A percentile compares a stretch with the other conserved stretches of the same genome.
Evolutionary conservation across 2,329 filamentous ascomycete species (phyloP).

Genomic region (Talaromyces sp.): DNA sequence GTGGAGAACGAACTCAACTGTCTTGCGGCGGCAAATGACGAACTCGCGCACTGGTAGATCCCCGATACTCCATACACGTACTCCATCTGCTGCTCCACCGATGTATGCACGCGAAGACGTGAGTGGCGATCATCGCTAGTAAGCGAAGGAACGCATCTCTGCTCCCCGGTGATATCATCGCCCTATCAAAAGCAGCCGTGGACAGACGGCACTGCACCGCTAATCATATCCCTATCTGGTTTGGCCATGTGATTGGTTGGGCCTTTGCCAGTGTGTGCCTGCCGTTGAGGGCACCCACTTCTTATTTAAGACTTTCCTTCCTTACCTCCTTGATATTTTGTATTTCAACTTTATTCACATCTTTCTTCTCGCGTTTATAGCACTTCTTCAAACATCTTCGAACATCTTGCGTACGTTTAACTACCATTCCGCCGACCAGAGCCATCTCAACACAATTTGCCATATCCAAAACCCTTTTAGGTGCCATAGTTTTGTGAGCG

Average conservation of each 20-base stretch:
- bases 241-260: background rate
- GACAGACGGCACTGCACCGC: background rate
- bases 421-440: background rate
- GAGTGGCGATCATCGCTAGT: background rate
- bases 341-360: no score
- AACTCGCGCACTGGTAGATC: background rate
- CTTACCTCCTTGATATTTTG: background rate
- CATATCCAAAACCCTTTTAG: background rate
- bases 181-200: background rate
- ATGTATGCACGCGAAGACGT: background rate
- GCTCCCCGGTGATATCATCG: background rate
- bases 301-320: background rate
- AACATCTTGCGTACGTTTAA: background rate
- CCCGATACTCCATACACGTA: background rate
- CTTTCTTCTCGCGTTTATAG: background rate
- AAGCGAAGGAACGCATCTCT: background rate
- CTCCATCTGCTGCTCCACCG: background rate
- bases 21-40: conserved; percentile 3
- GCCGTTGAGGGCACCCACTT: background rate
- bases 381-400: background rate
- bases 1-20: background rate
- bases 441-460: background rate
- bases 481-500: background rate
- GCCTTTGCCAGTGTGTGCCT: background rate
- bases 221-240: background rate